Percentiles rank a stretch among this genome's conserved stretches.
These are phyloP conservation scores for Trametes pubescens DNA, from an alignment of 1,284 basidiomycete species.

Conservation along the genomic window DNA sequence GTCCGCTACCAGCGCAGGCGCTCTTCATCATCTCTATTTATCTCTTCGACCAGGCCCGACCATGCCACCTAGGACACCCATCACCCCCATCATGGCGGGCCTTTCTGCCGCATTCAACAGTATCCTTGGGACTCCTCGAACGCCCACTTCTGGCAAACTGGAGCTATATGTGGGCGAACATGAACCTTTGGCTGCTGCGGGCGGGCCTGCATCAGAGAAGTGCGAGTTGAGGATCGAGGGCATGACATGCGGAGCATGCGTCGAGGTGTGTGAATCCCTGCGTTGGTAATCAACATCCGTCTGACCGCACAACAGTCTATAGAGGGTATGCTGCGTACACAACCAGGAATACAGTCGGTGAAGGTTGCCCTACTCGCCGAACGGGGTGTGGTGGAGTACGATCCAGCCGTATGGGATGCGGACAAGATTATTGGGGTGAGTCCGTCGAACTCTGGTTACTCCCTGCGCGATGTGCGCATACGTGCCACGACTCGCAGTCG, in stretches of 20 bases:
- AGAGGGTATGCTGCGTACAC: constrained; percentile 86
- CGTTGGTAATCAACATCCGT: not conserved
- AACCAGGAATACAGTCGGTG: constrained; percentile 86
- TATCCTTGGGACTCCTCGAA: constrained; percentile 26
- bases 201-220: constrained; percentile 45
- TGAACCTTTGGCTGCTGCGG: constrained; percentile 47
- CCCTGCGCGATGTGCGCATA: too few relatives aligned
- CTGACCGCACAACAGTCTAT: constrained; percentile 69
- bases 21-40: constrained; percentile 30
- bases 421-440: constrained; percentile 82
- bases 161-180: constrained; percentile 42
- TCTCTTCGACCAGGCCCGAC: constrained; percentile 15
- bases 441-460: constrained; percentile 26
- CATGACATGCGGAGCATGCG: constrained; percentile 93
- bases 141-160: constrained; percentile 40
- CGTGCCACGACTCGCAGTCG: too few relatives aligned
- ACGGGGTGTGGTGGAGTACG: constrained; percentile 90
- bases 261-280: constrained; percentile 68
- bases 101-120: constrained; percentile 32
- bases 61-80: constrained; percentile 23
- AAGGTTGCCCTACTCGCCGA: constrained; percentile 96
- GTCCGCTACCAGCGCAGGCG: constrained; percentile 34
- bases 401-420: constrained; percentile 81
- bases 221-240: constrained; percentile 86
- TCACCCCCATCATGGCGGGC: constrained; percentile 31